A percentile compares a stretch with the other conserved stretches of the same genome.
Conservation (phyloP, 2,329 filamentous ascomycete genomes). For the Beauveria rudraprayagi region DNA sequence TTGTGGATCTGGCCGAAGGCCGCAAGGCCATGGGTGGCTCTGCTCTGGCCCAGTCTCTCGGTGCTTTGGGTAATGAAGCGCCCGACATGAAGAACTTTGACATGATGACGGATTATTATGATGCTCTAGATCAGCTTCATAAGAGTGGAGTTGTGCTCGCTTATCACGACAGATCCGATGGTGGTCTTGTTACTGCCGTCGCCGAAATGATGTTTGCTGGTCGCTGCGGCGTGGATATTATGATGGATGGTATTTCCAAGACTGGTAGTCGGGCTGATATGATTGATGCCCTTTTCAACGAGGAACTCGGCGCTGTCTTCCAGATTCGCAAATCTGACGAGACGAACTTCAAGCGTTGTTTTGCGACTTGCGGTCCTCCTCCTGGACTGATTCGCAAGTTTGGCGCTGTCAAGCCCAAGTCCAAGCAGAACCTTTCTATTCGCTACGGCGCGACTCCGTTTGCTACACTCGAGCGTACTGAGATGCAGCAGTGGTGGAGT, state of each 20-base stretch:
- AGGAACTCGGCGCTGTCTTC: slow-evolving; percentile 93
- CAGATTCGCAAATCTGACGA: slow-evolving; percentile 83
- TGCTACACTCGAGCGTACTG: slow-evolving; percentile 58
- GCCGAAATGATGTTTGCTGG: slow-evolving; percentile 99
- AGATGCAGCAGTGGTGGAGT: slow-evolving; percentile 83
- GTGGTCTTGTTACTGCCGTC: slow-evolving; percentile 81
- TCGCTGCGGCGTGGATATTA: slow-evolving; percentile 77
- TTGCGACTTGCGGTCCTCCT: slow-evolving; percentile 82
- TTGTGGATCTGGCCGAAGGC: slow-evolving; percentile 79
- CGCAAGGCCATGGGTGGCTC: slow-evolving; percentile 82
- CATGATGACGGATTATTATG: slow-evolving; percentile 81
- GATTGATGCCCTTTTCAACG: slow-evolving; percentile 81
- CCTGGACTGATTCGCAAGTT: slow-evolving; percentile 76
- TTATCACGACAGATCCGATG: slow-evolving; percentile 92
- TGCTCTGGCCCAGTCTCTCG: slow-evolving; percentile 81
- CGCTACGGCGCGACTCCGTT: slow-evolving; percentile 62
- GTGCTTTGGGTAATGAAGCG: slow-evolving; percentile 73
- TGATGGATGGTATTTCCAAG: slow-evolving; percentile 65
- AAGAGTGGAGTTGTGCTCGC: slow-evolving; percentile 63
- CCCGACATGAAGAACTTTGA: slow-evolving; percentile 81
- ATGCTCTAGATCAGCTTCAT: slow-evolving; percentile 64
- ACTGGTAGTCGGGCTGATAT: slow-evolving; percentile 55
- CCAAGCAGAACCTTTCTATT: slow-evolving; percentile 70
- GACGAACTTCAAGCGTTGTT: slow-evolving; percentile 77
- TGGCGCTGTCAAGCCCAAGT: slow-evolving; percentile 60